These are phyloP conservation scores for Harringtonia lauricola DNA, from an alignment of 2,329 filamentous ascomycete species.

Conservation along the genomic window DNA sequence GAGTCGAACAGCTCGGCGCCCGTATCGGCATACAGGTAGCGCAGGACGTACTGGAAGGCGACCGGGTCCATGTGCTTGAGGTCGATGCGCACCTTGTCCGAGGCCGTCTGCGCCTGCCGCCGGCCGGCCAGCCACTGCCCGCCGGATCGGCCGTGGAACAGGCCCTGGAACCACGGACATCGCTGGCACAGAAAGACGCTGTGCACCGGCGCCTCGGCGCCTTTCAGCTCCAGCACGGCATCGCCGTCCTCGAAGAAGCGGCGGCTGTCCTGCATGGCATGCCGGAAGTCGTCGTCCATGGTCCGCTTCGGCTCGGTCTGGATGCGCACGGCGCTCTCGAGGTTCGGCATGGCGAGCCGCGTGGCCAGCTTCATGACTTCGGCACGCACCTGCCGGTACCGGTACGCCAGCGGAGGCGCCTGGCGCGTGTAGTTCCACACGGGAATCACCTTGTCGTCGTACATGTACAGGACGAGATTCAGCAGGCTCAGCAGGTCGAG, in stretches of 20 bases:
- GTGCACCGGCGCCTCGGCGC: constrained; percentile 64
- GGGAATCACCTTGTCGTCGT: constrained; percentile 69
- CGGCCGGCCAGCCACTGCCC: constrained; percentile 75
- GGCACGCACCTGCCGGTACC: constrained; percentile 68
- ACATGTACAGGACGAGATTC: constrained; percentile 69
- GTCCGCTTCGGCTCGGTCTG: constrained; percentile 56
- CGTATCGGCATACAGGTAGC: constrained; percentile 73
- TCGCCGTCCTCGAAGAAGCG: constrained; percentile 72
- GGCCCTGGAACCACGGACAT: constrained; percentile 83
- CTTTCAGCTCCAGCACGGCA: constrained; percentile 66
- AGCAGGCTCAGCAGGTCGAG: constrained; percentile 70
- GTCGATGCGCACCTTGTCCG: constrained; percentile 56
- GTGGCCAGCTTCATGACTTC: constrained; percentile 68
- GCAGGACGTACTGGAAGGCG: constrained; percentile 69
- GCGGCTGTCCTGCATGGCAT: constrained; percentile 54
- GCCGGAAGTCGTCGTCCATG: constrained; percentile 58
- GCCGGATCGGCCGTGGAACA: constrained; percentile 79
- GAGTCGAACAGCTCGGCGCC: constrained; percentile 74
- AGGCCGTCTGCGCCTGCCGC: constrained; percentile 28
- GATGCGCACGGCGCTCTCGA: constrained; percentile 69
- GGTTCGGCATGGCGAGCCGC: constrained; percentile 54
- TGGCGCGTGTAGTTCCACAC: constrained; percentile 75
- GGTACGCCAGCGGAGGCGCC: constrained; percentile 51
- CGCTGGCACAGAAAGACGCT: constrained; percentile 69
- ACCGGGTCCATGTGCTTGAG: constrained; percentile 66